Percentiles rank a stretch among this genome's conserved stretches.
Evolutionary conservation across 2,329 filamentous ascomycete genomes (phyloP).

Genomic region (Phaeosphaeria sp.): DNA sequence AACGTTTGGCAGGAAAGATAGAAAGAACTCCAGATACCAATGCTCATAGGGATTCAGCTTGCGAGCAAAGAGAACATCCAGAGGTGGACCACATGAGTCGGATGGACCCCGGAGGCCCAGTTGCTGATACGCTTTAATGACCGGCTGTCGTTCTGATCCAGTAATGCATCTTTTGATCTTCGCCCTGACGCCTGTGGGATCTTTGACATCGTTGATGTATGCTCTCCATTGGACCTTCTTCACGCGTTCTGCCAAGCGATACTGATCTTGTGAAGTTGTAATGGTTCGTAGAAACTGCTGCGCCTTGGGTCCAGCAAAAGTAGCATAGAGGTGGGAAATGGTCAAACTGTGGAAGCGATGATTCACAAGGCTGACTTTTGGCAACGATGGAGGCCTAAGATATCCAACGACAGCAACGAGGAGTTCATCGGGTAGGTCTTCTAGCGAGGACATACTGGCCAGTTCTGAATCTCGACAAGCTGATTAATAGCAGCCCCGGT

Average conservation of each 20-base stretch:
- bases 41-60: not conserved
- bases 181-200: not conserved
- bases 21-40: slow-evolving; percentile 20
- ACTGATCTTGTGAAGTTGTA: not conserved
- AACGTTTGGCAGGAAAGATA: slow-evolving; percentile 12
- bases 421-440: not conserved
- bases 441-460: not conserved
- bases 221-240: not conserved
- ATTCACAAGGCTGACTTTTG: not conserved
- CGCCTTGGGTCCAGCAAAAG: not conserved
- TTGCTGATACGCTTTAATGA: not conserved
- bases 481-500: not conserved
- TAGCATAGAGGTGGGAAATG: not conserved
- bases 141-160: not conserved
- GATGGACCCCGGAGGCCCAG: not conserved
- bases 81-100: not conserved
- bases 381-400: not conserved
- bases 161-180: not conserved
- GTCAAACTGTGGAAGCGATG: not conserved
- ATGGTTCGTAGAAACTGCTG: not conserved
- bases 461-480: no score
- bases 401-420: not conserved
- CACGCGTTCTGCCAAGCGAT: not conserved
- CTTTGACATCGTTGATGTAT: not conserved
- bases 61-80: not conserved